Percentiles rank a stretch among this genome's conserved stretches.
Conservation (phyloP, 1,284 basidiomycete genomes). For the Bjerkandera adusta region DNA sequence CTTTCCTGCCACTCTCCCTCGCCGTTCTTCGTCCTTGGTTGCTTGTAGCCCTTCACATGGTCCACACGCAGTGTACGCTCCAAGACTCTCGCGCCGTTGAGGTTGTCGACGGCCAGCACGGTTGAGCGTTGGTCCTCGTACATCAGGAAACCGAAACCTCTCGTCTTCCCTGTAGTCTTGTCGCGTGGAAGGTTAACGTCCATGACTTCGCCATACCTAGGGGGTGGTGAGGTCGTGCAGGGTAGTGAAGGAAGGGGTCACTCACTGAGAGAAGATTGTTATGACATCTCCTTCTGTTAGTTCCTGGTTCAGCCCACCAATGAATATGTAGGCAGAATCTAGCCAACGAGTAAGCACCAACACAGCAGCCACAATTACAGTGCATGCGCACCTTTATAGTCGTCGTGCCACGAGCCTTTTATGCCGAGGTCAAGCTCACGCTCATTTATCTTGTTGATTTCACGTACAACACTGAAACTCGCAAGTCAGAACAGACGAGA, state of each 20-base stretch:
- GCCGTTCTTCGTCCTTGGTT: constrained; percentile 76
- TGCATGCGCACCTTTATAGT: constrained; percentile 72
- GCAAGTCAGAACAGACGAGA: background rate
- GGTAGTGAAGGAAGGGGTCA: constrained; percentile 14
- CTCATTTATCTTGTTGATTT: constrained; percentile 93
- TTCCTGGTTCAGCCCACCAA: constrained; percentile 84
- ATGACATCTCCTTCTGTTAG: constrained; percentile 98
- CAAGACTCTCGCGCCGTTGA: constrained; percentile 91
- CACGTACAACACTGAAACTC: constrained; percentile 75
- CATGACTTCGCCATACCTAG: constrained; percentile 91
- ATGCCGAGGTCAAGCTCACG: constrained; percentile 84
- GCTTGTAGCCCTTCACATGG: constrained; percentile 93
- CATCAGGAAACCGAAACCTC: constrained; percentile 97
- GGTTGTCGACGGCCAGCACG: constrained; percentile 95
- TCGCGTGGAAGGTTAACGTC: constrained; percentile 94
- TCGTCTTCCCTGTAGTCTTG: constrained; percentile 84
- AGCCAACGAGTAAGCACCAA: constrained; percentile 6
- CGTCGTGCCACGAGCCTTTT: constrained; percentile 91
- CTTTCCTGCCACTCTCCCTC: constrained; percentile 89
- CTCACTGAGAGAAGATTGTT: constrained; percentile 95
- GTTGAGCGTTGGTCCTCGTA: constrained; percentile 98
- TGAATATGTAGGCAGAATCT: constrained; percentile 94
- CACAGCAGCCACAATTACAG: background rate
- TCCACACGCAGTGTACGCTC: constrained; percentile 89
- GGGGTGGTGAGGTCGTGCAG: constrained; percentile 9